Conservation (phyloP, 805 yeast genomes). For the Suhomyces xylopsoci region DNA sequence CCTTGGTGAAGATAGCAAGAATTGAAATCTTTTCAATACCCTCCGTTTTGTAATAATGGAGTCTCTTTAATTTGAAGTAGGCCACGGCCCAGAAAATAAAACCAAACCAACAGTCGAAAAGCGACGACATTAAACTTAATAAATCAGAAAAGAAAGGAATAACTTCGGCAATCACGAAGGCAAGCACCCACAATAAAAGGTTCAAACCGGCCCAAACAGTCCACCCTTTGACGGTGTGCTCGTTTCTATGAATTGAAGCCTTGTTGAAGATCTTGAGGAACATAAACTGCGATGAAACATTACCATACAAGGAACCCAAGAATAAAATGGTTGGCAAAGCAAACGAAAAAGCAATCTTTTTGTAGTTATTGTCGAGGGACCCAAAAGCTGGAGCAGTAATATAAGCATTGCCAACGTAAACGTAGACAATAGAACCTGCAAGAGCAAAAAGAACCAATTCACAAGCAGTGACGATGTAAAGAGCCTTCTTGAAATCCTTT, state of each 20-base stretch:
- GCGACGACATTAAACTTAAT: slow-evolving; percentile 55
- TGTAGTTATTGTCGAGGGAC: slow-evolving; percentile 43
- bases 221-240: slow-evolving; percentile 55
- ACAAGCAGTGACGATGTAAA: slow-evolving; percentile 47
- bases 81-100: slow-evolving; percentile 64
- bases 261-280: slow-evolving; percentile 45
- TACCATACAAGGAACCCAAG: slow-evolving; percentile 53
- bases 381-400: slow-evolving; percentile 62
- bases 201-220: slow-evolving; percentile 46
- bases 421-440: slow-evolving; percentile 58
- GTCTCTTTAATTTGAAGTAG: slow-evolving; percentile 42
- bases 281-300: slow-evolving; percentile 52
- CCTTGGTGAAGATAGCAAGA: slow-evolving; percentile 23
- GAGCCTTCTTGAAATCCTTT: slow-evolving; percentile 54
- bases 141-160: slow-evolving; percentile 63
- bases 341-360: slow-evolving; percentile 56
- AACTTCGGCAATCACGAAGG: slow-evolving; percentile 60
- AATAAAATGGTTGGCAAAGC: slow-evolving; percentile 58
- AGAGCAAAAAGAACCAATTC: slow-evolving; percentile 50
- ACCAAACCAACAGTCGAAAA: slow-evolving; percentile 66
- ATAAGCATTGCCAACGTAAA: slow-evolving; percentile 53
- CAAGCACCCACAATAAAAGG: slow-evolving; percentile 46
- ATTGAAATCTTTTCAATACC: slow-evolving; percentile 19
- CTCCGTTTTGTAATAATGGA: slow-evolving; percentile 15
- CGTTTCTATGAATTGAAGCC: slow-evolving; percentile 41